phyloP scores from a whole-genome alignment of 306 rosid species.

The Quercus suber region DNA sequence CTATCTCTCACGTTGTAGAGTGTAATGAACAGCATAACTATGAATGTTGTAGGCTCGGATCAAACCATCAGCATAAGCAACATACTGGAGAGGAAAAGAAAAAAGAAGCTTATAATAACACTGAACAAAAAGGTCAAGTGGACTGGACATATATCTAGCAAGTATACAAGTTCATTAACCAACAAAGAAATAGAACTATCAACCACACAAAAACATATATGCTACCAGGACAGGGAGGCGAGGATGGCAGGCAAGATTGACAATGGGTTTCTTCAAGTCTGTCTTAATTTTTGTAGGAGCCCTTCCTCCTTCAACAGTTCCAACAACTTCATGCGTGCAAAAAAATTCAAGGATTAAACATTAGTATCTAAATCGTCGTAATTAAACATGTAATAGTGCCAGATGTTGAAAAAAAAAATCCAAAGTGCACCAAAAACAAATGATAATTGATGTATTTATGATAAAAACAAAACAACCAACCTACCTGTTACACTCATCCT shows the following conservation, averaged over 20 bases:
- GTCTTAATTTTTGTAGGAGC: constrained; percentile 94
- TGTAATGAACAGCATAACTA: constrained; percentile 93
- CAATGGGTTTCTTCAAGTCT: constrained; percentile 93
- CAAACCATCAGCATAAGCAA: constrained; percentile 93
- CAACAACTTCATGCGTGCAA: constrained; percentile 77
- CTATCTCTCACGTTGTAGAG: constrained; percentile 76
- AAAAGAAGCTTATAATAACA: constrained; percentile 18
- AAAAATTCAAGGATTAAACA: constrained; percentile 25
- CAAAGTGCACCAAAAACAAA: neutral
- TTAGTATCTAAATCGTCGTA: neutral
- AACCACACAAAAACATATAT: neutral
- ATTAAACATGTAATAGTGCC: neutral
- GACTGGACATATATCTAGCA: constrained; percentile 11
- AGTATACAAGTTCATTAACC: constrained; percentile 16
- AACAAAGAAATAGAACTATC: constrained; percentile 10
- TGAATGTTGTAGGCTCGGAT: constrained; percentile 94
- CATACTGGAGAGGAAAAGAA: constrained; percentile 59
- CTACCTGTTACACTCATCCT: constrained; percentile 98
- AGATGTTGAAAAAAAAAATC: neutral
- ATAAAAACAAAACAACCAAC: constrained; percentile 14
- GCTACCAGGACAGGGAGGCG: constrained; percentile 89
- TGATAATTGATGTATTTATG: constrained; percentile 1
- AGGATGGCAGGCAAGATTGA: constrained; percentile 99
- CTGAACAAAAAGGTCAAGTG: constrained; percentile 12
- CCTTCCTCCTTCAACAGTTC: constrained; percentile 97